These are phyloP conservation scores for Mortierella sp. DNA, from an alignment of 371 early-diverging fungal genomes.

Conservation along the genomic window DNA sequence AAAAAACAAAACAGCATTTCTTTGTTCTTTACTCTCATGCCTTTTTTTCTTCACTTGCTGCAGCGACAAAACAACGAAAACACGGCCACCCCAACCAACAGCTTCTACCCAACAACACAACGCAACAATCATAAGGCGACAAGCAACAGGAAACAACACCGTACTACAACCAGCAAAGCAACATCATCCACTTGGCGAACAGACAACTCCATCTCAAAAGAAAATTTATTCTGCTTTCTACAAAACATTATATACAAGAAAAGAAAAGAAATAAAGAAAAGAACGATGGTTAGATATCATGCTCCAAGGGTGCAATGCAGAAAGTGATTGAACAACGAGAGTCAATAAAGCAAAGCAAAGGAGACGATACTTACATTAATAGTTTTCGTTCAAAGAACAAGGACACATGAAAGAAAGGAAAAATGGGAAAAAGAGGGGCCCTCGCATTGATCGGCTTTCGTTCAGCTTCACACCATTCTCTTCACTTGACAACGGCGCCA, in stretches of 20 bases:
- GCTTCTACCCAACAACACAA: neutral
- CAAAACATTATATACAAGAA: neutral
- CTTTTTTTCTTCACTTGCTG: neutral
- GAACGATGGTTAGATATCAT: constrained; percentile 10
- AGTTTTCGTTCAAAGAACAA: constrained; percentile 24
- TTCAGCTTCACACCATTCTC: neutral
- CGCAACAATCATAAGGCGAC: neutral
- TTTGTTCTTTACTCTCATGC: constrained; percentile 6
- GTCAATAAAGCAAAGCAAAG: neutral
- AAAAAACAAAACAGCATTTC: neutral
- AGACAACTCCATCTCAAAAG: constrained; percentile 40
- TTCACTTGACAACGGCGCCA: constrained; percentile 17
- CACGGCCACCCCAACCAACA: neutral
- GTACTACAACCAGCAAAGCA: too few relatives aligned
- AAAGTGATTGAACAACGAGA: neutral
- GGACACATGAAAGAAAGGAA: constrained; percentile 20
- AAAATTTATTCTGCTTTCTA: constrained; percentile 50
- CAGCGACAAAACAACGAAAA: neutral
- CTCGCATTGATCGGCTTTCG: constrained; percentile 11
- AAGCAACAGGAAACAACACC: neutral
- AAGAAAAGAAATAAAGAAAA: neutral
- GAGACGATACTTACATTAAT: constrained; percentile 23
- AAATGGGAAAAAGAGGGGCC: constrained; percentile 2
- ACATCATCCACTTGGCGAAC: too few relatives aligned
- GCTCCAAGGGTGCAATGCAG: neutral